A percentile compares a stretch with the other conserved stretches of the same genome.
phyloP scores from a whole-genome alignment of 306 rosid species.

The Cyamopsis tetragonoloba region DNA sequence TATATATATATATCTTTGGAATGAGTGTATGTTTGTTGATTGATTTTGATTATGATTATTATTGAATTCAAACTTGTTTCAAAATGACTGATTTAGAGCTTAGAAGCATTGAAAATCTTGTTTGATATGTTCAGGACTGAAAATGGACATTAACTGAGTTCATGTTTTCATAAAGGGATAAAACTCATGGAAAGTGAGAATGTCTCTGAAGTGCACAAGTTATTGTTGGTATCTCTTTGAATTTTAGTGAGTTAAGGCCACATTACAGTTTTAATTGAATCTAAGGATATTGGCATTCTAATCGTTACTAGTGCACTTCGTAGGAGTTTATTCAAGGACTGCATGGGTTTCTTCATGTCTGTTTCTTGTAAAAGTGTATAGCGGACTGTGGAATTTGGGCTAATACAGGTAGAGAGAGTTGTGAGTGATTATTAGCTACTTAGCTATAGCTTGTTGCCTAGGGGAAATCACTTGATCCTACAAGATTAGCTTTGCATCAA shows the following conservation, averaged over 20 bases:
- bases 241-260: not conserved
- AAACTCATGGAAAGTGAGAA: not conserved
- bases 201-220: not conserved
- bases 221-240: not conserved
- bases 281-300: not conserved
- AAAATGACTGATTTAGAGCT: not conserved
- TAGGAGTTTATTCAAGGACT: not conserved
- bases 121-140: not conserved
- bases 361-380: not conserved
- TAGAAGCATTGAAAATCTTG: not conserved
- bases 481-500: not conserved
- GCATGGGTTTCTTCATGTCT: not conserved
- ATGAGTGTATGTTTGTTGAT: not conserved
- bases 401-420: not conserved
- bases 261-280: not conserved
- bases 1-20: not conserved
- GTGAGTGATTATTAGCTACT: not conserved
- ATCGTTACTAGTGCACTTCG: not conserved
- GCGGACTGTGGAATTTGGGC: not conserved
- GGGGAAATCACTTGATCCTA: not conserved
- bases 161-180: not conserved
- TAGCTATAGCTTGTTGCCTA: not conserved
- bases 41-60: not conserved
- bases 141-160: not conserved
- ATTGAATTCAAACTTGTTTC: not conserved